Evolutionary conservation across 306 rosid genomes (phyloP).

Genomic region (Vachellia pachyceras): DNA sequence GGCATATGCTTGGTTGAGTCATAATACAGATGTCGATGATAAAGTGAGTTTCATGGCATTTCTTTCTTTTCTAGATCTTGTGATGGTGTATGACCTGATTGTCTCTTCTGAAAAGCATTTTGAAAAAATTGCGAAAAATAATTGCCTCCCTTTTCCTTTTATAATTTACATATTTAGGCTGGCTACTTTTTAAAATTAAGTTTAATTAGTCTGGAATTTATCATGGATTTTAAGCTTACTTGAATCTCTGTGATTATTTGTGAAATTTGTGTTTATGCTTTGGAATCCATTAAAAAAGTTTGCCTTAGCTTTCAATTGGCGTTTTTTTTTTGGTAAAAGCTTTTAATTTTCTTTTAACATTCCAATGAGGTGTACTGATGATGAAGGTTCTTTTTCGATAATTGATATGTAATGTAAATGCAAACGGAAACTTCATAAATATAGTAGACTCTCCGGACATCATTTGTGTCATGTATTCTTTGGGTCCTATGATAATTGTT

Average conservation of each 20-base stretch:
- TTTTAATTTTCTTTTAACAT: background rate
- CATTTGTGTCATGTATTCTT: background rate
- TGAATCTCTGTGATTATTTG: background rate
- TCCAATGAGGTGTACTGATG: constrained; percentile 13
- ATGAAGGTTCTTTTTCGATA: background rate
- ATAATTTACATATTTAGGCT: constrained; percentile 6
- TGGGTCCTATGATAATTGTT: constrained; percentile 2
- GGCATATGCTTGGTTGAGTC: constrained; percentile 99
- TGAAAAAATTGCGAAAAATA: no score
- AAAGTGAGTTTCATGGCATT: constrained; percentile 65
- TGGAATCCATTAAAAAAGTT: constrained; percentile 6
- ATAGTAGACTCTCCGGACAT: constrained; percentile 9
- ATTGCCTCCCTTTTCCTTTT: background rate
- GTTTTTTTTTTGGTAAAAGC: no score
- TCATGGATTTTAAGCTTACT: constrained; percentile 10
- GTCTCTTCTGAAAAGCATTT: background rate
- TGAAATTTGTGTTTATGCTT: background rate
- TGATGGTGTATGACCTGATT: background rate
- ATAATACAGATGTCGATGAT: constrained; percentile 95
- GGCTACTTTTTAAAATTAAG: background rate
- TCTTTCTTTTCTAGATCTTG: constrained; percentile 30
- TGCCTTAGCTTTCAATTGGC: no score
- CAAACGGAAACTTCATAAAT: background rate
- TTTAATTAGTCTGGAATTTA: constrained; percentile 1
- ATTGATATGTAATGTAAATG: background rate